Evolutionary conservation across 1,284 basidiomycete species (phyloP), one percentile per base, ranked within the genome.

Genomic region (Filobasidium uniguttulatum): DNA sequence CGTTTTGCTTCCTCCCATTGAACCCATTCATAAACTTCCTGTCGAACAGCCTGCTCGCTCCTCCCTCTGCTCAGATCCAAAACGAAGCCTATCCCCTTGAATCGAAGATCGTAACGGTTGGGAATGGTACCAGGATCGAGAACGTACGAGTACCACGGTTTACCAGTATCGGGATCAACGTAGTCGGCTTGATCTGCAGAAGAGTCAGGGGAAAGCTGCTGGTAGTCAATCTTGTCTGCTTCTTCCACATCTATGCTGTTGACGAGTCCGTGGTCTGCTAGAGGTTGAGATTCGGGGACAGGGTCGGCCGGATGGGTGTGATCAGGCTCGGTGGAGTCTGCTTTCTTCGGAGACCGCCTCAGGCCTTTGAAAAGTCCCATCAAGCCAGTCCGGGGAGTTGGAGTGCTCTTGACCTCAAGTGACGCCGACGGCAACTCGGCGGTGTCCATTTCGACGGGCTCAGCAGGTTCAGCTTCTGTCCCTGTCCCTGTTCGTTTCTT

Each of bases 11-110:
- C 41, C 22, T 44, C 36, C 50, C 50, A 52, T 26, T 38, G 48
- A 4, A 47, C 19, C 44, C 49, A 50, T 33, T 54, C 53, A 37
- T 35, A 28, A 6, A 54, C 49, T 40, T 54, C 53, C 22, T 50
- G 36, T 20, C 28, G 43, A 23, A 54, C 53, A 12, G 49, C 41
- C 29, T 47, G 25, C 20, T 54, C 53, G 1, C 15, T 48, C 23
- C 53, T 20, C 37, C 49, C 45, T 19, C 33, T 6, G 1, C 48
- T 49, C 19, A 54, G 33, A 49, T 54, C 49, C 8, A 50, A 23
- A 1, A 54, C 53, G 28, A 54, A 34, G 15, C 53, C 53, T 36
- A 54, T 36, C 2, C 53, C 53, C 15, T 50, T 33, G 12, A 48
- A 10, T 1, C 53, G 48, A 23, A 50, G 30, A 25, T 54, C 53